Evolutionary conservation across 305 asterid species (phyloP), one percentile per base, ranked within the genome.

Genomic region (Fraxinus ornus): DNA sequence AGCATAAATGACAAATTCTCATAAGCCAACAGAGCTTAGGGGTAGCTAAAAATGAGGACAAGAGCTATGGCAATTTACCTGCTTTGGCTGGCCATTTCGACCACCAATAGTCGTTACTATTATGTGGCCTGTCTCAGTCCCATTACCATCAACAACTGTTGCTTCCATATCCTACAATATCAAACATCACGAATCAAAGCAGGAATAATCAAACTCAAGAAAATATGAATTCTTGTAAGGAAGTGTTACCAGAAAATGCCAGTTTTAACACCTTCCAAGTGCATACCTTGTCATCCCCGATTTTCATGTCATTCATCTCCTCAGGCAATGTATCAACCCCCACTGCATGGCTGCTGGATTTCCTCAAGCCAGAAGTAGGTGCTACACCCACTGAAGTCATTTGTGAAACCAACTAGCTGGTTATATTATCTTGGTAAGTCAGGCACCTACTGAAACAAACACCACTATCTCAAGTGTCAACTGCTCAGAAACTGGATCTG

Each of bases 221-320:
- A 30, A 76, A 15, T 55, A 37, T 10, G 10, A 33, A 55, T 55
- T 55, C 66, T n/a, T 19, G 24, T 6, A 19, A 17, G 22, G 62
- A 52, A 19, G 26, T 57, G 68, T 19, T 57, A 57, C 26, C 68
- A 57, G 26, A 57, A 57, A 57, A n/a, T 19, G 26, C 68, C 9
- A 57, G 28, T 19, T 57, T 4, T 57, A 37, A 28, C 9, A 37
- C 37, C 24, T 33, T 47, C 37, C 55, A 60, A 32, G 73, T 15
- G 60, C 77, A 80, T 32, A 89, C 92, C 91, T 89, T 89, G 57
- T 89, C 92, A 68, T 89, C 92, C 84, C 87, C 85, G 79, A 89
- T 88, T 89, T 87, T 83, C 92, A 88, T 86, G 73, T 88, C 92
- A 89, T 84, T 89, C 91, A 89, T 88, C 86, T 88, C 92, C 87